phyloP scores from a whole-genome alignment of 106 monocot species.

The Amphibolis antarctica region DNA sequence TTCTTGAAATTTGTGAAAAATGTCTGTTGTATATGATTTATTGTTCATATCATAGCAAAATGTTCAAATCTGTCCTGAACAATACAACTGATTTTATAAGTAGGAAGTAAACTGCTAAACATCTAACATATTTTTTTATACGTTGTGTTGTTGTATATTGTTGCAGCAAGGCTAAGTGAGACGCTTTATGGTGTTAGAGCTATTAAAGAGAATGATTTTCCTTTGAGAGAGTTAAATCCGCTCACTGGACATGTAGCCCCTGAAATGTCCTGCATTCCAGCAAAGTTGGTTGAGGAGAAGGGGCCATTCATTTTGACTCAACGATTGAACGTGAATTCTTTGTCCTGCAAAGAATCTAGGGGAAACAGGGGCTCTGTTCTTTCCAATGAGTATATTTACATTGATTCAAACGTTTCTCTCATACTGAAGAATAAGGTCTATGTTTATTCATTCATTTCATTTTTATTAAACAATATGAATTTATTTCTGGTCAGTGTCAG shows the following conservation, averaged over 20 bases:
- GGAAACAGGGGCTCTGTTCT: constrained; percentile 28
- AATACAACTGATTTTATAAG: too few species aligned
- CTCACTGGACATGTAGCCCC: constrained; percentile 18
- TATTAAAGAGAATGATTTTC: constrained; percentile 39
- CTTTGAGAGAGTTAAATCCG: constrained; percentile 34
- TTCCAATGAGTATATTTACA: constrained; percentile 41
- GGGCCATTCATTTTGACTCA: constrained; percentile 14
- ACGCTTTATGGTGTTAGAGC: constrained; percentile 54
- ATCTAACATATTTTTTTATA: constrained; percentile 3
- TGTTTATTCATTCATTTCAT: background rate
- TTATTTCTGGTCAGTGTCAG: too few species aligned
- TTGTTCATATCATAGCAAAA: too few species aligned
- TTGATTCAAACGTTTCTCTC: constrained; percentile 60
- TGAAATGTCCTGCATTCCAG: constrained; percentile 71
- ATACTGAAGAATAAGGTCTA: constrained; percentile 89
- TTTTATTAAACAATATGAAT: background rate
- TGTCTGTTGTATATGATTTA: too few species aligned
- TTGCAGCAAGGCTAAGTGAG: constrained; percentile 68
- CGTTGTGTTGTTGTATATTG: constrained; percentile 12
- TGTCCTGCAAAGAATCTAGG: constrained; percentile 18
- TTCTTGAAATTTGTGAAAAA: too few species aligned
- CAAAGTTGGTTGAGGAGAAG: constrained; percentile 22
- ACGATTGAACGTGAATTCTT: constrained; percentile 16
- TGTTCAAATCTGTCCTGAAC: too few species aligned
- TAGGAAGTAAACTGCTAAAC: too few species aligned